These are phyloP conservation scores for Xerocomus amazonicus DNA, from an alignment of 1,284 basidiomycete species.

Conservation along the genomic window DNA sequence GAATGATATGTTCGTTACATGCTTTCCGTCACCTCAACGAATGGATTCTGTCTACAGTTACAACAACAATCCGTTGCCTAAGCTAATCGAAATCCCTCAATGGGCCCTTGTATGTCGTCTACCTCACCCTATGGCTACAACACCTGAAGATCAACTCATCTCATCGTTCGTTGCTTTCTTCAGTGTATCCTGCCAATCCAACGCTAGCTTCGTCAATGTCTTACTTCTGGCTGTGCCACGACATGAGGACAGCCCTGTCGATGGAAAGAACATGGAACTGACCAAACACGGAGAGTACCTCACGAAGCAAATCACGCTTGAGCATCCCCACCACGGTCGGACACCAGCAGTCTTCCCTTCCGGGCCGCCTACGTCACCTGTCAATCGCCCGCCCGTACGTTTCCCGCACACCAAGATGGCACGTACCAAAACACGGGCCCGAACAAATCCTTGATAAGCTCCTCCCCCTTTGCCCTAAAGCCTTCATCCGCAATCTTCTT, in stretches of 20 bases:
- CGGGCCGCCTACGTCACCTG: slow-evolving; percentile 55
- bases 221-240: slow-evolving; percentile 59
- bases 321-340: slow-evolving; percentile 63
- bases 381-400: slow-evolving; percentile 4
- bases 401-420: background rate
- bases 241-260: slow-evolving; percentile 2
- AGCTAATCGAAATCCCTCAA: too few species aligned
- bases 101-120: background rate
- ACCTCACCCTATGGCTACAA: background rate
- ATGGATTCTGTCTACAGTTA: too few species aligned
- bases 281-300: slow-evolving; percentile 78
- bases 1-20: too few species aligned
- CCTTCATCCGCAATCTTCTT: slow-evolving; percentile 84
- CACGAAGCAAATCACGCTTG: slow-evolving; percentile 78
- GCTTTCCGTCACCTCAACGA: too few species aligned
- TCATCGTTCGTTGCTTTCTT: slow-evolving; percentile 58
- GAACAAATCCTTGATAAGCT: slow-evolving; percentile 81
- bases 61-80: too few species aligned
- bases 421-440: slow-evolving; percentile 83
- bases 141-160: slow-evolving; percentile 3
- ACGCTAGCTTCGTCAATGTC: slow-evolving; percentile 64
- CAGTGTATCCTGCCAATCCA: slow-evolving; percentile 76
- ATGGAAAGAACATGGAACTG: slow-evolving; percentile 19
- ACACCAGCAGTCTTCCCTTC: slow-evolving; percentile 61
- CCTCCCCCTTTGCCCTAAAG: slow-evolving; percentile 81